A percentile compares a stretch with the other conserved stretches of the same genome.
Evolutionary conservation across 2,329 filamentous ascomycete genomes (phyloP).

Genomic region (Coleophoma crateriformis): DNA sequence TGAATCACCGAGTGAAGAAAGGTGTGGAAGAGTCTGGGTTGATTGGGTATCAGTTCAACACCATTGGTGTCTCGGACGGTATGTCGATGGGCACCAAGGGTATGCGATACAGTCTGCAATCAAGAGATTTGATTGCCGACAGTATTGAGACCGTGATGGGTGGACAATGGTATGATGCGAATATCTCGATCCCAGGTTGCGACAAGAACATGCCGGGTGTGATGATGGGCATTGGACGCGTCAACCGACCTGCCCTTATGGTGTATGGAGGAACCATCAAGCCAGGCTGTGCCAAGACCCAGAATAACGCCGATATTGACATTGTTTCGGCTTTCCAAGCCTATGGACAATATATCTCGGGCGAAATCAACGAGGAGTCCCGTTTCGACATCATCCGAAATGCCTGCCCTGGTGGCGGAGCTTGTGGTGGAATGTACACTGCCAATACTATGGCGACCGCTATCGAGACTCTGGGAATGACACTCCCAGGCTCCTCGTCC

Average conservation of each 20-base stretch:
- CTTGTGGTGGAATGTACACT: constrained; percentile 83
- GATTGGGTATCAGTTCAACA: constrained; percentile 97
- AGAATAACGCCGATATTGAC: constrained; percentile 73
- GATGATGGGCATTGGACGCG: constrained; percentile 86
- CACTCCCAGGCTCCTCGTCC: constrained; percentile 76
- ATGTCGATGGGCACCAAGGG: constrained; percentile 98
- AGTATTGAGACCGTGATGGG: constrained; percentile 99
- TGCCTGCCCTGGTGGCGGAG: constrained; percentile 79
- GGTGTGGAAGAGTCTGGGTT: constrained; percentile 72
- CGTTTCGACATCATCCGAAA: constrained; percentile 92
- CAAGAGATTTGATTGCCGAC: constrained; percentile 93
- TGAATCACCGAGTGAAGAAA: constrained; percentile 49
- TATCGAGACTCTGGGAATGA: constrained; percentile 70
- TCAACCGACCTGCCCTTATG: constrained; percentile 95
- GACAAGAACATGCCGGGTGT: constrained; percentile 99
- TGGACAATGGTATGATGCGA: constrained; percentile 97
- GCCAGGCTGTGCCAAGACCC: constrained; percentile 75
- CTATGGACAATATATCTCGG: constrained; percentile 90
- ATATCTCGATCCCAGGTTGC: constrained; percentile 93
- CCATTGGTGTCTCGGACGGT: constrained; percentile 92
- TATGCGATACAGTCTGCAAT: constrained; percentile 94
- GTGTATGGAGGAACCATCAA: constrained; percentile 95
- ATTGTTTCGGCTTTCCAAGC: constrained; percentile 98
- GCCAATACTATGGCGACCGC: constrained; percentile 74
- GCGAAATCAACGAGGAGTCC: constrained; percentile 84